A percentile compares a stretch with the other conserved stretches of the same genome.
phyloP scores from a whole-genome alignment of 1,139 yeast genomes.

The Cylindricascospora bacillispora region DNA sequence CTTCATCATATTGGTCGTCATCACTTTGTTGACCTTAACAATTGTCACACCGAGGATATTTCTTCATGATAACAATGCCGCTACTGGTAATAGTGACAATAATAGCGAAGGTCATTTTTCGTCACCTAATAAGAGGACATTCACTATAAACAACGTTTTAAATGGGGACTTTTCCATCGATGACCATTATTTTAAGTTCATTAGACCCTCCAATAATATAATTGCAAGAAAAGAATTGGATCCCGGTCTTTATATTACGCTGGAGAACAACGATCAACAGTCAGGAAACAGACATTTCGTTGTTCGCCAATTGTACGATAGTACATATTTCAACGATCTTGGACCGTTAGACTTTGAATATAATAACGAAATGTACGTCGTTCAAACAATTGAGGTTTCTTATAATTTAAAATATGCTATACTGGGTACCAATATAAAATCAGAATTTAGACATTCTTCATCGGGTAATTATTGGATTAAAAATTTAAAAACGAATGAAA shows the following conservation, averaged over 20 bases:
- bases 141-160: slow-evolving; percentile 17
- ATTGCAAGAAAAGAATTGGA: too few species aligned
- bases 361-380: slow-evolving; percentile 13
- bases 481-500: slow-evolving; percentile 29
- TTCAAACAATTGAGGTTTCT: slow-evolving; percentile 18
- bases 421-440: slow-evolving; percentile 25
- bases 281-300: slow-evolving; percentile 14
- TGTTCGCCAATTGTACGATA: slow-evolving; percentile 19
- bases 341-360: slow-evolving; percentile 16
- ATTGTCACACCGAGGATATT: slow-evolving; percentile 1
- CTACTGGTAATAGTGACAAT: not conserved
- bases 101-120: not conserved
- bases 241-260: slow-evolving; percentile 27
- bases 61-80: not conserved
- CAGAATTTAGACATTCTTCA: slow-evolving; percentile 69
- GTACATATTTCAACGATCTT: slow-evolving; percentile 8
- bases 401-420: slow-evolving; percentile 22
- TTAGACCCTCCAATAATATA: slow-evolving; percentile 26
- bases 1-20: too few species aligned
- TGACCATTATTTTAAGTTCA: slow-evolving; percentile 20
- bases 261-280: slow-evolving; percentile 7
- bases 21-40: slow-evolving; percentile 1
- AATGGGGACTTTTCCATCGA: slow-evolving; percentile 17
- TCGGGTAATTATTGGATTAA: slow-evolving; percentile 54
- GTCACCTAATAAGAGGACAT: slow-evolving; percentile 4